A percentile compares a stretch with the other conserved stretches of the same genome.
phyloP scores from a whole-genome alignment of 2,329 filamentous ascomycete genomes.

The Colletotrichum zoysiae region DNA sequence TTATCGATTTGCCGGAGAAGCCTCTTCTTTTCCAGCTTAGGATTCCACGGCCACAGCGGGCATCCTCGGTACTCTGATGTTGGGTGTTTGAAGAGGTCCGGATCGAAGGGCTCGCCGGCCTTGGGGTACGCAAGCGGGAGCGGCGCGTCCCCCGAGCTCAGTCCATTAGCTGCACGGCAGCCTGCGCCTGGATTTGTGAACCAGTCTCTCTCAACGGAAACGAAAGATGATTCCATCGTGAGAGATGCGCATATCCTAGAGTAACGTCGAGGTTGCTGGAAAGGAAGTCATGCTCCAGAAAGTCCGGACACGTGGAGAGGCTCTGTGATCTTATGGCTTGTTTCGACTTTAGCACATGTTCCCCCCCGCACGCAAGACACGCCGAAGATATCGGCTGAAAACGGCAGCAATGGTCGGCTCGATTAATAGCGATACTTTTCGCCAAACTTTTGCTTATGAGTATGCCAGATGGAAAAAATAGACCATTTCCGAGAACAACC shows the following conservation, averaged over 20 bases:
- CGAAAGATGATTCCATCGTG: conserved; percentile 32
- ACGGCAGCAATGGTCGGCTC: conserved; percentile 10
- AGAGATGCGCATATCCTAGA: background rate
- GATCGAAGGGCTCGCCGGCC: conserved; percentile 43
- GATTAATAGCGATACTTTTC: conserved; percentile 23
- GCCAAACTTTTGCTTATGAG: background rate
- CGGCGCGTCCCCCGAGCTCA: background rate
- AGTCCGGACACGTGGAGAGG: background rate
- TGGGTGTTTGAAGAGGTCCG: conserved; percentile 47
- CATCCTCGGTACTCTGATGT: conserved; percentile 50
- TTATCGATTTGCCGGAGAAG: conserved; percentile 49
- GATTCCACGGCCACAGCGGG: conserved; percentile 50
- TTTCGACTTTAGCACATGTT: conserved; percentile 35
- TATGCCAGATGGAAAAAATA: background rate
- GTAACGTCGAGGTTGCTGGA: background rate
- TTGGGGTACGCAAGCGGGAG: conserved; percentile 50
- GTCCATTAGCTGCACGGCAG: background rate
- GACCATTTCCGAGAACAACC: background rate
- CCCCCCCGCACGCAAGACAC: conserved; percentile 27
- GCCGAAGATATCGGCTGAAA: conserved; percentile 29
- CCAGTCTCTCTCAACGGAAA: background rate
- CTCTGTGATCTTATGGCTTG: conserved; percentile 39
- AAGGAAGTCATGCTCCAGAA: background rate
- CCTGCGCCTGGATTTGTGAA: background rate
- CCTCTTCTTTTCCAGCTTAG: conserved; percentile 46